Evolutionary conservation across 257 asterid species (phyloP).

Genomic region (Avicennia marina): DNA sequence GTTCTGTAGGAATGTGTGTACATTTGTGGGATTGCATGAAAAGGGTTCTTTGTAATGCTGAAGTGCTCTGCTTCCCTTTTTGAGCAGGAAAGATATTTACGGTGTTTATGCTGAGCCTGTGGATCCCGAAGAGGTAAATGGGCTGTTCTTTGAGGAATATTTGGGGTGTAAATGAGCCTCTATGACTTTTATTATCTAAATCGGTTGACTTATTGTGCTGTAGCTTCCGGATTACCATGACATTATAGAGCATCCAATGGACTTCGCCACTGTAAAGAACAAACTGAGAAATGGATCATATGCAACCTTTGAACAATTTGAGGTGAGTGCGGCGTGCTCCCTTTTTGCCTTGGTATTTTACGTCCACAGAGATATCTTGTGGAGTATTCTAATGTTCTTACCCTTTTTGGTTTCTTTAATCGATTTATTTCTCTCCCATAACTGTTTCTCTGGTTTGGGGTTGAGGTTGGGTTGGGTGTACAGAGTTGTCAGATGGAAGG

Average conservation of each 20-base stretch:
- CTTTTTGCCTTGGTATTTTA: no score
- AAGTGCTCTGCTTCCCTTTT: constrained; percentile 26
- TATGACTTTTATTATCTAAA: constrained; percentile 10
- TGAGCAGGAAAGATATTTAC: constrained; percentile 89
- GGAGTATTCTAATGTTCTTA: no score
- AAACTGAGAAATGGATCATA: constrained; percentile 73
- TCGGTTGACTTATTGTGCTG: constrained; percentile 19
- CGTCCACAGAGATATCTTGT: no score
- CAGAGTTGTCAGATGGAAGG: no score
- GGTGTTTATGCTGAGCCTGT: constrained; percentile 97
- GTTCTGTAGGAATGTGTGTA: constrained; percentile 16
- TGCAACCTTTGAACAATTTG: constrained; percentile 70
- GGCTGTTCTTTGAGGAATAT: constrained; percentile 1
- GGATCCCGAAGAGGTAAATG: constrained; percentile 94
- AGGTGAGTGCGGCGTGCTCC: no score
- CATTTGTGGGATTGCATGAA: neutral
- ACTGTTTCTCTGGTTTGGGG: no score
- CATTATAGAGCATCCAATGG: constrained; percentile 91
- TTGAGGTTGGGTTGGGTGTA: no score
- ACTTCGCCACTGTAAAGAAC: constrained; percentile 88
- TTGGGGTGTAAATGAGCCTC: constrained; percentile 9
- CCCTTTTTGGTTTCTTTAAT: no score
- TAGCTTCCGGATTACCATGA: constrained; percentile 99
- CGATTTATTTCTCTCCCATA: no score
- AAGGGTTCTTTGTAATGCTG: constrained; percentile 14